Base-by-base conservation (phyloP, 148 eudicot species). In the Rhododendron ferrugineum region DNA sequence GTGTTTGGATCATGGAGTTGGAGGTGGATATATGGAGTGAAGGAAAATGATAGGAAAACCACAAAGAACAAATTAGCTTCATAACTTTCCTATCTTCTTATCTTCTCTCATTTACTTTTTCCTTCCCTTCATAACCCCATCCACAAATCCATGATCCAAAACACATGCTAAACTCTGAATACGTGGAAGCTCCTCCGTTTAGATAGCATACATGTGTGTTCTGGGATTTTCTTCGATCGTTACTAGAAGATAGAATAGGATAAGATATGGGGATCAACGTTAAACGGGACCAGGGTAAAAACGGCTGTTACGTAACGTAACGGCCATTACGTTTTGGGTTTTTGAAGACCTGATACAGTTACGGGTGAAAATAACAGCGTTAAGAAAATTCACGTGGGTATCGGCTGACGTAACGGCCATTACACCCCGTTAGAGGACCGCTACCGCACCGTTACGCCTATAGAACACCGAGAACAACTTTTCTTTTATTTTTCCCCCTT, bases 1-100 rank as follows among this genome's bases (percentile, higher is more conserved):
- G 72, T 64, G 72, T 64, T 64, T 64, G 72, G 72, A n/a, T 64
- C 72, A 64, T 64, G 73, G 73, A 66, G 73, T 64, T 64, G 32
- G 32, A 62, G 26, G 23, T 9, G 68, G 26, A 60, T 60, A 6
- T 60, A 60, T 22, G 68, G n/a, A 64, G 68, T 62, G 68, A 62
- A 62, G 70, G 73, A 66, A 26, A n/a, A 26, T 66, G 32, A 26
- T 66, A 66, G 73, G 73, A 32, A 66, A 66, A 66, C 73, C 30
- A 10, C 32, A 66, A 26, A 66, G 73, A 66, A 66, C 34, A 66
- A 66, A n/a, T 26, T 66, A 64, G 32, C 32, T 66, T 66, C 73
- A 2, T 66, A 66, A 66, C 73, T 26, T 26, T 58, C 14, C 11
- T 10, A 26, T 66, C 32, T 58, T 58, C 64, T 26, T 3, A 66